phyloP scores from a whole-genome alignment of 768 basidiomycete genomes.

The Auricularia sp. region DNA sequence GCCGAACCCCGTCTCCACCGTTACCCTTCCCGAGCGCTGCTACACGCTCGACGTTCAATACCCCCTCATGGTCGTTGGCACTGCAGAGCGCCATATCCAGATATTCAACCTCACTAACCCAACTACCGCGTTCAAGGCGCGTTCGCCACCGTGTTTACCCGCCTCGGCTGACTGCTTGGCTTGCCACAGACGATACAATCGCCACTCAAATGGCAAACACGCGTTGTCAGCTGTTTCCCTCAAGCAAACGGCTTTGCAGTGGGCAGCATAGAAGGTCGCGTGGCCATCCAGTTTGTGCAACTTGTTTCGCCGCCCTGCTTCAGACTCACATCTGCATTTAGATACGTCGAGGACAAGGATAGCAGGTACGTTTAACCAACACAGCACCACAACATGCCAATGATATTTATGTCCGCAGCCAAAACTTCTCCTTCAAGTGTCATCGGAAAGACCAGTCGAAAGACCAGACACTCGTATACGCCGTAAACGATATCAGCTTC shows the following conservation, averaged over 20 bases:
- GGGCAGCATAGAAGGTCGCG: constrained; percentile 82
- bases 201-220: constrained; percentile 89
- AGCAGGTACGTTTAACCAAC: constrained; percentile 33
- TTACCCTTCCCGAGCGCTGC: constrained; percentile 81
- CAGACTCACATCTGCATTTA: constrained; percentile 16
- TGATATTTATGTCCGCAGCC: constrained; percentile 24
- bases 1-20: constrained; percentile 62
- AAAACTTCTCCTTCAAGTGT: constrained; percentile 86
- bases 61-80: constrained; percentile 83
- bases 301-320: background rate
- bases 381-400: background rate
- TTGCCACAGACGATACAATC: constrained; percentile 60
- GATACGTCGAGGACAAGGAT: constrained; percentile 84
- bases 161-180: constrained; percentile 5
- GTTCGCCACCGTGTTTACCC: constrained; percentile 4
- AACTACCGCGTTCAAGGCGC: constrained; percentile 63
- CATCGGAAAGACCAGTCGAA: constrained; percentile 55
- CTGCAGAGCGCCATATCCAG: constrained; percentile 85
- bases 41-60: constrained; percentile 78
- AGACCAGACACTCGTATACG: constrained; percentile 61
- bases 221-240: constrained; percentile 76
- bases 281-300: constrained; percentile 81
- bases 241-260: constrained; percentile 71
- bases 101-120: constrained; percentile 84
- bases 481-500: constrained; percentile 81